Evolutionary conservation across 805 yeast species (phyloP).

Genomic region (Wickerhamiella slavikovae): DNA sequence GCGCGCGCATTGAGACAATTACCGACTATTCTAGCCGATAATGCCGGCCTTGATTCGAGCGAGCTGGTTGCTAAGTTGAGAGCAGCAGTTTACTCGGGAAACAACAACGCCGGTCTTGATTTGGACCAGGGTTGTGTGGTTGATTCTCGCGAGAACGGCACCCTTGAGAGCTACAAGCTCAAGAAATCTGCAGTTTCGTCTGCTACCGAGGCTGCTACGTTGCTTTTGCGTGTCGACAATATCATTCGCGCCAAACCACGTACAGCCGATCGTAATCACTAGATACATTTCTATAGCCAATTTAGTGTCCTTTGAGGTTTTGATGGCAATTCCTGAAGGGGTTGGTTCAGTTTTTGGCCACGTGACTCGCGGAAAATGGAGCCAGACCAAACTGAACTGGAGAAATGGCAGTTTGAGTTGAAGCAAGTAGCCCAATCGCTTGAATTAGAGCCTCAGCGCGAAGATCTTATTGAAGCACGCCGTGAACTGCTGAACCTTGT

Average conservation of each 20-base stretch:
- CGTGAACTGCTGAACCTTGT: constrained; percentile 16
- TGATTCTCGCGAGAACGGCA: constrained; percentile 85
- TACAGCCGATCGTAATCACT: constrained; percentile 46
- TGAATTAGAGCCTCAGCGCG: constrained; percentile 11
- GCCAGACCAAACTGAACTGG: constrained; percentile 17
- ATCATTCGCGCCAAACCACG: constrained; percentile 94
- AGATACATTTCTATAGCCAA: too few species aligned
- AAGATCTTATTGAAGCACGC: constrained; percentile 12
- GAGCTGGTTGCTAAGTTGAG: constrained; percentile 81
- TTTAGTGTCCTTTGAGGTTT: too few species aligned
- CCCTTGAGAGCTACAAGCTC: constrained; percentile 81
- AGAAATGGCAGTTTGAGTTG: constrained; percentile 17
- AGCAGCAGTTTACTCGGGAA: constrained; percentile 79
- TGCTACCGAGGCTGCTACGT: constrained; percentile 97
- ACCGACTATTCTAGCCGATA: constrained; percentile 90
- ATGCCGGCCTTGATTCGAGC: constrained; percentile 89
- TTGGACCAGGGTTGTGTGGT: constrained; percentile 66
- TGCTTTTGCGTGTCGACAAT: constrained; percentile 83
- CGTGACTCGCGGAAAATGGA: too few species aligned
- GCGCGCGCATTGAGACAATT: constrained; percentile 86
- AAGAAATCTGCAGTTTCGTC: constrained; percentile 85
- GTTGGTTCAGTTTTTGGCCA: too few species aligned
- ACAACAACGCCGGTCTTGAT: constrained; percentile 80
- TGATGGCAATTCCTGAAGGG: too few species aligned
- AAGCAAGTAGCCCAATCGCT: constrained; percentile 14